Conservation (phyloP, 805 yeast genomes). For the Wickerhamiella parazyma region DNA sequence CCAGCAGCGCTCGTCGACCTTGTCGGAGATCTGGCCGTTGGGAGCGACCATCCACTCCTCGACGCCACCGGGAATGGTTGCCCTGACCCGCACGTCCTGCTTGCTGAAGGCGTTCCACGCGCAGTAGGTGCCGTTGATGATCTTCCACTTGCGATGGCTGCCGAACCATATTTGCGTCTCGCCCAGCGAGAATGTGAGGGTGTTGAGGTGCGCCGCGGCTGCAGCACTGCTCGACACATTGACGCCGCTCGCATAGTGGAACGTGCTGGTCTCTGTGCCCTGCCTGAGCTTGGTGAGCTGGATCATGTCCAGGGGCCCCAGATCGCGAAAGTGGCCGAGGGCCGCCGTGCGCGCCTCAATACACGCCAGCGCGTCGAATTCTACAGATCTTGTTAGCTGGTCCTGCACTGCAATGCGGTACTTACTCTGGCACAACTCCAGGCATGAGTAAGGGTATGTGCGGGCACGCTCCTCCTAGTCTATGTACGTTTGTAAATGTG, state of each 20-base stretch:
- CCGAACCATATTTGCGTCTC: conserved; percentile 66
- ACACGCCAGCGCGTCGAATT: conserved; percentile 39
- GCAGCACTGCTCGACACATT: conserved; percentile 41
- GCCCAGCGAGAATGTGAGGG: conserved; percentile 32
- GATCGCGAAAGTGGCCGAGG: conserved; percentile 33
- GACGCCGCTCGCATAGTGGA: conserved; percentile 41
- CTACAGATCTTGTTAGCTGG: conserved; percentile 29
- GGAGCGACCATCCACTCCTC: conserved; percentile 28
- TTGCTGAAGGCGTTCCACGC: conserved; percentile 60
- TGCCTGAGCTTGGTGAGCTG: conserved; percentile 33
- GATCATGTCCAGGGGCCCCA: conserved; percentile 67
- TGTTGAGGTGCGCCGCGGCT: conserved; percentile 42
- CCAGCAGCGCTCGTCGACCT: conserved; percentile 27
- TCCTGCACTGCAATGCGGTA: background rate
- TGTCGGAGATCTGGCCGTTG: conserved; percentile 28
- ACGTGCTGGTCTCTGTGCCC: conserved; percentile 38
- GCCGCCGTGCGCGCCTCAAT: conserved; percentile 35
- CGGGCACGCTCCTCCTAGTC: background rate
- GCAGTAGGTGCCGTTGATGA: conserved; percentile 32
- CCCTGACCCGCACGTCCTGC: conserved; percentile 59
- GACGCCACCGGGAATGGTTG: conserved; percentile 39
- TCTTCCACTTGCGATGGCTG: conserved; percentile 32
- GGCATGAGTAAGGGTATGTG: background rate
- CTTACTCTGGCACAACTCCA: conserved; percentile 10
- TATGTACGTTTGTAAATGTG: background rate